Evolutionary conservation across 2,329 filamentous ascomycete species (phyloP).

Genomic region (Alternaria metachromatica): DNA sequence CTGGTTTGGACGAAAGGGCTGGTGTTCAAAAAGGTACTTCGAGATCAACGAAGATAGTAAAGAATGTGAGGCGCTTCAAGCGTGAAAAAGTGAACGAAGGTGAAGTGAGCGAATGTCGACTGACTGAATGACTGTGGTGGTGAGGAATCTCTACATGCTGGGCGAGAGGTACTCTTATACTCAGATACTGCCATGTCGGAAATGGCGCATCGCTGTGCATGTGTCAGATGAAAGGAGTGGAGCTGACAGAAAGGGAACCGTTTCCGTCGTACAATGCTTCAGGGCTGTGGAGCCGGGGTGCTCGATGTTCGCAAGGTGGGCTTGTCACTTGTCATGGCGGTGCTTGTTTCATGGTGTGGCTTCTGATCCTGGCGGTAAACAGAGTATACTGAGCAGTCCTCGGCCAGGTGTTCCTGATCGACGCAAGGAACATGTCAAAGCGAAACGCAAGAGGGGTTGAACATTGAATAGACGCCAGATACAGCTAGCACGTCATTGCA

Average conservation of each 20-base stretch:
- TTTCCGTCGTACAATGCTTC: constrained; percentile 18
- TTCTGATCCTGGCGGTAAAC: constrained; percentile 10
- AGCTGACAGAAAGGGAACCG: constrained; percentile 13
- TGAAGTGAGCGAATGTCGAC: constrained; percentile 15
- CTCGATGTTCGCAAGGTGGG: constrained; percentile 4
- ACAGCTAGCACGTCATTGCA: neutral
- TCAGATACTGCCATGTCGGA: constrained; percentile 6
- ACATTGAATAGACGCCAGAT: neutral
- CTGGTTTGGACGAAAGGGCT: constrained; percentile 10
- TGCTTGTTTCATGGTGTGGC: constrained; percentile 20
- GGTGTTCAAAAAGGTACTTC: constrained; percentile 25
- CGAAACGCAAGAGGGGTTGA: constrained; percentile 21
- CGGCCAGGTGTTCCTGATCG: constrained; percentile 20
- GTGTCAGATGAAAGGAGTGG: constrained; percentile 14
- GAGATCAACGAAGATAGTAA: constrained; percentile 35
- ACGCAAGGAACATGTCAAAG: constrained; percentile 22
- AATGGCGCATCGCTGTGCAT: constrained; percentile 9
- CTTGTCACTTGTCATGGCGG: constrained; percentile 3
- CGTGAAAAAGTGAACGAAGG: constrained; percentile 35
- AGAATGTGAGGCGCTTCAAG: constrained; percentile 37
- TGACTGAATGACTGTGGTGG: constrained; percentile 12
- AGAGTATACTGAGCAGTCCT: neutral
- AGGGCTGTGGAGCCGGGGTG: constrained; percentile 9
- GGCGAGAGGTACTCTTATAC: constrained; percentile 21
- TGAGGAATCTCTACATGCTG: neutral